Evolutionary conservation across 441 rosid genomes (phyloP), one percentile per base, ranked within the genome.

Genomic region (Croton laevigatus): DNA sequence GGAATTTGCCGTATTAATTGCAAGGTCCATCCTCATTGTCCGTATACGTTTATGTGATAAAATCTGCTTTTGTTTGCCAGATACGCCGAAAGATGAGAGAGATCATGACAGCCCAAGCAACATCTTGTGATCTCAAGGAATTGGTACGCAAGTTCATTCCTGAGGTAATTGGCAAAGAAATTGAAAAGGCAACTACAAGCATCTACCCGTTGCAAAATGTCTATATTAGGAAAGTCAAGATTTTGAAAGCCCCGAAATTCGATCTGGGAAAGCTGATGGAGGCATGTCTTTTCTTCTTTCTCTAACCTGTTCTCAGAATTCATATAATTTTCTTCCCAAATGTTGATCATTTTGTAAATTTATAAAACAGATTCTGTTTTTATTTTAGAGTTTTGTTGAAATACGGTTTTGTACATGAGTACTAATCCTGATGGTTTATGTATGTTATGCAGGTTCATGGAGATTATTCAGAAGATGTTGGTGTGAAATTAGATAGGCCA

Each of bases 211-310:
- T 89, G 55, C 96, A 91, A 63, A 89, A 91, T 34, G 96, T 89
- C n/a, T 85, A 79, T 71, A 85, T 91, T 55, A 81, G 96, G 38
- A 91, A 91, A 79, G 97, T 88, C 60, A 91, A 91, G 80, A 88
- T 91, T 71, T 81, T 91, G 60, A 91, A 91, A 63, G 89, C 97
- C 62, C 97, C 97, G 65, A 91, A 90, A 75, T 91, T 91, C 66
- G 97, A 91, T 75, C 91, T 91, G 37, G 97, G 97, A 69, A 91
- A 89, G 76, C 81, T 91, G 78, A 91, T 91, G 97, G 94, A 88
- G 80, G 94, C 78, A 73, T 61, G 62, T 61, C 48, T 53, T 51
- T 34, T 34, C 8, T 12, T 49, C 59, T 14, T 13, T 3, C 17
- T 0, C 12, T 27, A 27, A 27, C 32, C 32, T 27, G 32, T 27